phyloP scores from a whole-genome alignment of 2,329 filamentous ascomycete genomes.

The Ophiobolus disseminans region DNA sequence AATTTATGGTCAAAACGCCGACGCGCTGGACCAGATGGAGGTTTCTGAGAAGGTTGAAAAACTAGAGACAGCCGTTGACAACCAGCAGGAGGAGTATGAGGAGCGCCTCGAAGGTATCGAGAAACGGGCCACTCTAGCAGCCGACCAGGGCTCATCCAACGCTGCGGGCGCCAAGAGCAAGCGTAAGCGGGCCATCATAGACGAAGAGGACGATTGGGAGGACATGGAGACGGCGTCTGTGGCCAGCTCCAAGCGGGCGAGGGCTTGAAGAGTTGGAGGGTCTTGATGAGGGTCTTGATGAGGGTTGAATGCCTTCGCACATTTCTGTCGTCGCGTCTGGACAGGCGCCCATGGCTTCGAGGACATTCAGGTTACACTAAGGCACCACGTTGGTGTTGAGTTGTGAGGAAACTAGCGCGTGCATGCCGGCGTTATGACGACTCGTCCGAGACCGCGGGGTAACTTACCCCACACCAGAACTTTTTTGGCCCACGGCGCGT shows the following conservation, averaged over 20 bases:
- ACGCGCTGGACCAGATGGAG: conserved; percentile 70
- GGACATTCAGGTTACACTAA: too few relatives aligned
- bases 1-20: conserved; percentile 76
- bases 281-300: too few relatives aligned
- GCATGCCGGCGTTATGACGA: too few relatives aligned
- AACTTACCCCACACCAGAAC: conserved; percentile 33
- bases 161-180: conserved; percentile 35
- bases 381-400: too few relatives aligned
- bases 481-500: conserved; percentile 17
- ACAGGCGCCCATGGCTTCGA: too few relatives aligned
- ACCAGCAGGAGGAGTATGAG: conserved; percentile 76
- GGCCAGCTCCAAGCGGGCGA: conserved; percentile 38
- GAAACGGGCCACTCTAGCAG: conserved; percentile 37
- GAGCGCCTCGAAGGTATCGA: conserved; percentile 63
- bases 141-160: conserved; percentile 22
- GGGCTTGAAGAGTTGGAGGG: conserved; percentile 16
- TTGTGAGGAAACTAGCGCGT: too few relatives aligned
- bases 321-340: too few relatives aligned
- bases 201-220: conserved; percentile 50
- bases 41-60: conserved; percentile 72
- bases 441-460: background rate
- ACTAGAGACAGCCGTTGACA: conserved; percentile 71
- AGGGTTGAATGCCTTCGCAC: too few relatives aligned
- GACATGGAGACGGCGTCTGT: conserved; percentile 39
- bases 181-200: conserved; percentile 44